phyloP scores from a whole-genome alignment of 257 asterid species.

The Penstemon davidsonii region DNA sequence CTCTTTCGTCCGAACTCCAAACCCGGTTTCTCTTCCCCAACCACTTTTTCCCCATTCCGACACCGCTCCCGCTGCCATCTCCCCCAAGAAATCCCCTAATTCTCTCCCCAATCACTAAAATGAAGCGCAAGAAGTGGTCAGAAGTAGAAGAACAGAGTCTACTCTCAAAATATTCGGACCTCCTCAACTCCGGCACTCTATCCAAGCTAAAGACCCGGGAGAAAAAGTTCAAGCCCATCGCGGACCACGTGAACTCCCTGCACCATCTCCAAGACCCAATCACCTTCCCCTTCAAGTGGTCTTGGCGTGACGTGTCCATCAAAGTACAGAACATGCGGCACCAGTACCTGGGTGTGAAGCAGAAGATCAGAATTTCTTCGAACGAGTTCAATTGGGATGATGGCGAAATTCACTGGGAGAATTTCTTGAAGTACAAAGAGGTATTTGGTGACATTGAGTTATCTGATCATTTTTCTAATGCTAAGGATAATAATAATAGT shows the following conservation, averaged over 20 bases:
- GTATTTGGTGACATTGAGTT: conserved; percentile 90
- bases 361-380: conserved; percentile 66
- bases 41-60: no score
- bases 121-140: conserved; percentile 99
- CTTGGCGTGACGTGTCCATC: conserved; percentile 97
- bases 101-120: conserved; percentile 24
- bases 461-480: conserved; percentile 25
- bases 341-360: conserved; percentile 93
- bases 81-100: no score
- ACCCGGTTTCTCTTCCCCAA: no score
- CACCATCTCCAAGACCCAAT: conserved; percentile 79
- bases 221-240: conserved; percentile 92
- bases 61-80: no score
- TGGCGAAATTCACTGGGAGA: conserved; percentile 92
- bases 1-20: no score
- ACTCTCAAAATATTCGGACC: conserved; percentile 70
- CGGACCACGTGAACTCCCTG: conserved; percentile 79
- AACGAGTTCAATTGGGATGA: conserved; percentile 82
- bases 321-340: conserved; percentile 98
- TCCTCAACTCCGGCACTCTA: conserved; percentile 62
- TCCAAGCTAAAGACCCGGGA: conserved; percentile 93
- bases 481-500: background rate
- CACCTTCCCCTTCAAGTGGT: conserved; percentile 88
- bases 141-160: conserved; percentile 85
- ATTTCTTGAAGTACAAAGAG: conserved; percentile 76